A percentile compares a stretch with the other conserved stretches of the same genome.
phyloP scores from a whole-genome alignment of 768 basidiomycete species.

The Hebeloma cylindrosporum region DNA sequence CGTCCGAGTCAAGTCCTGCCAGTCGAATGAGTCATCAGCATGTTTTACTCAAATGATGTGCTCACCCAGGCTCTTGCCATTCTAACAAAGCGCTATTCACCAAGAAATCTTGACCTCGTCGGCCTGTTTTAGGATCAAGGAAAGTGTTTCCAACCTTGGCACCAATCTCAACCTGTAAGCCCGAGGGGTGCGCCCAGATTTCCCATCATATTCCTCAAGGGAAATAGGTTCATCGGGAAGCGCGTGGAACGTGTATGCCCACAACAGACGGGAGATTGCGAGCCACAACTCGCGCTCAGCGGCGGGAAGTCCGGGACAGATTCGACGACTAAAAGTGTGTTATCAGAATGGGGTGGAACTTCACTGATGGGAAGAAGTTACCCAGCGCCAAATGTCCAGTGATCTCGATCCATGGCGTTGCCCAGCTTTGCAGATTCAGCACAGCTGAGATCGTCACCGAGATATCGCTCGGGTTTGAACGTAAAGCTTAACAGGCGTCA shows the following conservation, averaged over 20 bases:
- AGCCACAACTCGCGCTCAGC: slow-evolving; percentile 48
- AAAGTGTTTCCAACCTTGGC: background rate
- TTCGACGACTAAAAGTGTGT: slow-evolving; percentile 26
- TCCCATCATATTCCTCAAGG: slow-evolving; percentile 47
- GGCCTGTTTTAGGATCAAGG: background rate
- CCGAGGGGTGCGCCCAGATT: slow-evolving; percentile 43
- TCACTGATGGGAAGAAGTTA: slow-evolving; percentile 19
- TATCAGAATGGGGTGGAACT: background rate
- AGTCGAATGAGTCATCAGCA: no score
- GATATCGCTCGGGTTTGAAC: slow-evolving; percentile 40
- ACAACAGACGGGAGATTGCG: slow-evolving; percentile 45
- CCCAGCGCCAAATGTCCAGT: slow-evolving; percentile 51
- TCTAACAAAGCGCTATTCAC: no score
- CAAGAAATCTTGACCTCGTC: slow-evolving; percentile 2
- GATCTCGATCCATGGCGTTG: slow-evolving; percentile 42
- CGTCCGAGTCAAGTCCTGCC: no score
- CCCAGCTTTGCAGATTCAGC: slow-evolving; percentile 42
- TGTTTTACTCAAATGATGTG: no score
- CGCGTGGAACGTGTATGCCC: slow-evolving; percentile 43
- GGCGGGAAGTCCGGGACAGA: slow-evolving; percentile 44
- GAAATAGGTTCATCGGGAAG: slow-evolving; percentile 44
- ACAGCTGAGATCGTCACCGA: slow-evolving; percentile 33
- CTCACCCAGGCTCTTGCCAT: no score
- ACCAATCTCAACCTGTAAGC: background rate
- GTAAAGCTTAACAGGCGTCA: background rate